These are phyloP conservation scores for Malus asiatica DNA, from an alignment of 306 rosid species.

Conservation along the genomic window DNA sequence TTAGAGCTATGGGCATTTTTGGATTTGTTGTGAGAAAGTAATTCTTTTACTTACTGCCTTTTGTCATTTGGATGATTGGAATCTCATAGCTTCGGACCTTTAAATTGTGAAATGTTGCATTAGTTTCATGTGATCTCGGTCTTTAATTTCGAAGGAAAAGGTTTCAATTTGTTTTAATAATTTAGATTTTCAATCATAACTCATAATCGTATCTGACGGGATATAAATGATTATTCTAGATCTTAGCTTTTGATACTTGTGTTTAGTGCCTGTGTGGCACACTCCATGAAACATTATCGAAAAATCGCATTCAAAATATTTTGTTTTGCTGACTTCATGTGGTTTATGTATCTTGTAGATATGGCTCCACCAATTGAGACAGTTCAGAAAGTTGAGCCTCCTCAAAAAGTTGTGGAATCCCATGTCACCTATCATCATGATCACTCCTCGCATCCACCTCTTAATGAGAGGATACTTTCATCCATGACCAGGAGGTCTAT, in stretches of 20 bases:
- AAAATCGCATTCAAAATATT: neutral
- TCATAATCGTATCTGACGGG: neutral
- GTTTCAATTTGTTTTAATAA: neutral
- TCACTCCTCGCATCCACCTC: constrained; percentile 50
- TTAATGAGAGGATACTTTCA: constrained; percentile 92
- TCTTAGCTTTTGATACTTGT: neutral
- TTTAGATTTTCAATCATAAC: neutral
- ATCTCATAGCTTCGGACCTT: neutral
- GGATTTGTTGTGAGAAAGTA: neutral
- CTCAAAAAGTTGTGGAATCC: constrained; percentile 37
- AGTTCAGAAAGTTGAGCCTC: constrained; percentile 1
- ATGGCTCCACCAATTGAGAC: constrained; percentile 63
- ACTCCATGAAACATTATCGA: neutral
- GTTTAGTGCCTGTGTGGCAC: neutral
- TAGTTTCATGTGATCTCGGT: neutral
- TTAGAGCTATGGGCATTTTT: neutral
- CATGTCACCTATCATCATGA: constrained; percentile 9
- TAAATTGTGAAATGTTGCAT: neutral
- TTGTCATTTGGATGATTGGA: constrained; percentile 3
- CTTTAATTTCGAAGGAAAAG: neutral
- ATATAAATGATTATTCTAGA: neutral
- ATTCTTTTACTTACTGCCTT: neutral
- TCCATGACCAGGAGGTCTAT: constrained; percentile 88
- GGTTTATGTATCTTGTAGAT: constrained; percentile 26
- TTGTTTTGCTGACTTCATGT: neutral